A percentile compares a stretch with the other conserved stretches of the same genome.
These are phyloP conservation scores for Talaromyces sp. DNA, from an alignment of 2,329 filamentous ascomycete genomes.

Conservation along the genomic window DNA sequence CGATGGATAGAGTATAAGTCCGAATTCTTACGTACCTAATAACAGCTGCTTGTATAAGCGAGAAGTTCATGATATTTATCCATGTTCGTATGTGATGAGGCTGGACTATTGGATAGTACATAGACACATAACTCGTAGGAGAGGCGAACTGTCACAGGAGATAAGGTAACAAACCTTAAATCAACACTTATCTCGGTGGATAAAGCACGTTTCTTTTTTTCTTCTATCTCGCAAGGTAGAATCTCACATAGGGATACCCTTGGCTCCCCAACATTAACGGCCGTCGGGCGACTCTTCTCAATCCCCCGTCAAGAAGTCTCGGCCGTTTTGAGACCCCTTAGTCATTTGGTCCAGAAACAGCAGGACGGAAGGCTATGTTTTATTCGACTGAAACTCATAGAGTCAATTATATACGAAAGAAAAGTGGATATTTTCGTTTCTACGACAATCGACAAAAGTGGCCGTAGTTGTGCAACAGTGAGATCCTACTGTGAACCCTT, in stretches of 20 bases:
- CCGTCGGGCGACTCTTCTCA: background rate
- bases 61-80: background rate
- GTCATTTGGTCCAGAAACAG: background rate
- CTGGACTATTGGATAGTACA: background rate
- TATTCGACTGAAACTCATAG: background rate
- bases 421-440: background rate
- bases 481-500: slow-evolving; percentile 25
- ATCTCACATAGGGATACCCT: background rate
- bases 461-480: slow-evolving; percentile 33
- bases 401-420: background rate
- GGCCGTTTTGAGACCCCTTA: background rate
- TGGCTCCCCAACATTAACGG: background rate
- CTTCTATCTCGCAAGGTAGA: background rate
- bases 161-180: background rate
- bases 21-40: background rate
- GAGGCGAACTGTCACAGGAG: background rate
- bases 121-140: background rate
- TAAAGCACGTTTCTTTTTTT: background rate
- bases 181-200: background rate
- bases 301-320: background rate
- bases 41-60: background rate
- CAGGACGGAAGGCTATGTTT: background rate
- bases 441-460: slow-evolving; percentile 26
- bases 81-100: background rate
- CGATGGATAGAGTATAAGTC: background rate